A percentile compares a stretch with the other conserved stretches of the same genome.
Conservation (phyloP, 768 basidiomycete species). For the Boletales sp. region DNA sequence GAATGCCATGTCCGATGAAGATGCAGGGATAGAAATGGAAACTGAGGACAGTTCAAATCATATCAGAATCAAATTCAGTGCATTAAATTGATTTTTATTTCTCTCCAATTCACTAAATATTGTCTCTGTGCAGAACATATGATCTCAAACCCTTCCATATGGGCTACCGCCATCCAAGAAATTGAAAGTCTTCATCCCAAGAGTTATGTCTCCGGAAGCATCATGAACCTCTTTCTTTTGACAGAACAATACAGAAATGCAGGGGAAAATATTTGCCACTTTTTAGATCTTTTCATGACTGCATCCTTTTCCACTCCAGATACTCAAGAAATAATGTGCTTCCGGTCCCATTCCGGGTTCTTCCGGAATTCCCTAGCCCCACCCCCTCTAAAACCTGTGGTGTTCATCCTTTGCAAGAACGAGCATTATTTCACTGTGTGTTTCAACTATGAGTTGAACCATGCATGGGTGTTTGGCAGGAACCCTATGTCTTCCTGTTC, state of each 20-base stretch:
- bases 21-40: too few relatives aligned
- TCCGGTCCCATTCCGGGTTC: neutral
- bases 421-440: conserved; percentile 6
- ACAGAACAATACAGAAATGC: neutral
- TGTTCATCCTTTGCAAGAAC: conserved; percentile 2
- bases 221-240: conserved; percentile 6
- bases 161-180: conserved; percentile 1
- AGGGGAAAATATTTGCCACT: neutral
- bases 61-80: neutral
- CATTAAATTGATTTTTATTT: neutral
- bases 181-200: conserved; percentile 2
- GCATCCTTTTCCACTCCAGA: neutral
- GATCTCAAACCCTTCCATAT: conserved; percentile 4
- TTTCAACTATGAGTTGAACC: conserved; percentile 1
- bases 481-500: neutral
- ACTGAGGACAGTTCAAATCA: neutral
- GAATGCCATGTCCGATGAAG: too few relatives aligned
- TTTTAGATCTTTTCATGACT: conserved; percentile 2
- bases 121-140: neutral
- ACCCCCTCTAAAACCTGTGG: neutral
- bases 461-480: conserved; percentile 3
- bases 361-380: neutral
- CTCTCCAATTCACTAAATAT: neutral
- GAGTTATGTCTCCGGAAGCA: conserved; percentile 1
- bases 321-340: neutral